Evolutionary conservation across 164 flowering plant genomes (phyloP).

Genomic region (Santalum album): DNA sequence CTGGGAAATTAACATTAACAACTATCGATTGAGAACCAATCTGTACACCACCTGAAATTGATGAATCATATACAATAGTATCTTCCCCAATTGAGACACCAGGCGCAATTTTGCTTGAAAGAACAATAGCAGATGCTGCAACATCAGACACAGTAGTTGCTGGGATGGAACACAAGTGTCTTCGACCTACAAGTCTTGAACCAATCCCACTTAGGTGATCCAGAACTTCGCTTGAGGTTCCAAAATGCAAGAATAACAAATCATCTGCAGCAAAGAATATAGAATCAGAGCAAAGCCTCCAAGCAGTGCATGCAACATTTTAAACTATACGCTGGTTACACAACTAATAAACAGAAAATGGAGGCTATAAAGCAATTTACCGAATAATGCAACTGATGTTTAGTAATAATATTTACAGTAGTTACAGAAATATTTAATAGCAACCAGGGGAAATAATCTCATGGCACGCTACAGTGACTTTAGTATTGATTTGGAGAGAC

Average conservation of each 20-base stretch:
- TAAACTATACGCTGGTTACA: no score
- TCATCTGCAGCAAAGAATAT: slow-evolving; percentile 50
- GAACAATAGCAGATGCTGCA: slow-evolving; percentile 77
- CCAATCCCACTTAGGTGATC: slow-evolving; percentile 76
- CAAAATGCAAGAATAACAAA: slow-evolving; percentile 85
- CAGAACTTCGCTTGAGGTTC: slow-evolving; percentile 92
- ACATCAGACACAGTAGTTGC: slow-evolving; percentile 89
- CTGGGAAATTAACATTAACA: slow-evolving; percentile 66
- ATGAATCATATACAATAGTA: slow-evolving; percentile 81
- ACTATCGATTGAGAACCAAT: slow-evolving; percentile 85
- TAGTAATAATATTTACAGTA: no score
- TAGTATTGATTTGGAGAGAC: no score
- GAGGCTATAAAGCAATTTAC: no score
- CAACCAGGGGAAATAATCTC: no score
- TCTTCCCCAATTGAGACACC: slow-evolving; percentile 95
- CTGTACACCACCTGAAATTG: slow-evolving; percentile 60
- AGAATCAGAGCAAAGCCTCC: background rate
- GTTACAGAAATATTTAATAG: no score
- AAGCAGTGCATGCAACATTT: background rate
- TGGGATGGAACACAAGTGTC: slow-evolving; percentile 92
- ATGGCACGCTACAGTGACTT: no score
- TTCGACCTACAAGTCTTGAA: slow-evolving; percentile 76
- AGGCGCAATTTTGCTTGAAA: slow-evolving; percentile 78
- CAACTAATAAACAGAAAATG: no score
- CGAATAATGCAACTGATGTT: no score